Evolutionary conservation across 1,284 basidiomycete species (phyloP), one percentile per base, ranked within the genome.

Genomic region (Psilocybe mexicana): DNA sequence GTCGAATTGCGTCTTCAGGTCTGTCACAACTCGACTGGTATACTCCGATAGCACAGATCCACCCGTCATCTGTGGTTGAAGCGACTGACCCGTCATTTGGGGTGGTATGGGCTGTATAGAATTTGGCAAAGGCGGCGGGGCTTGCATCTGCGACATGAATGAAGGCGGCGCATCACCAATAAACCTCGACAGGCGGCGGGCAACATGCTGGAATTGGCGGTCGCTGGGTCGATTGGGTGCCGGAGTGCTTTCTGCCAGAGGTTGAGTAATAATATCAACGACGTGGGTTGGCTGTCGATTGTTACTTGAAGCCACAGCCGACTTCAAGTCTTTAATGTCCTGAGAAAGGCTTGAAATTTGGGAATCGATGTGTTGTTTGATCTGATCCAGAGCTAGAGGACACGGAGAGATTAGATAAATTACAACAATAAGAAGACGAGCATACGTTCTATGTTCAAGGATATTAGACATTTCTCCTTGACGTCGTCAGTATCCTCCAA

Each of bases 371-470:
- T 99, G 96, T 69, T 97, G 94, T 72, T 97, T 98, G 72, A 99
- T 96, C 73, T 99, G 96, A 73, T 98, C 96, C 54, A 99, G 86
- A 11, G 94, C 94, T 97, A 67, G n/a, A 59, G 44, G 28, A 52
- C 26, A 23, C 25, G 26, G 46, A 40, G 42, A 61, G 28, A 4
- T 42, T n/a, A 25, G 12, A 44, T 43, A n/a, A 43, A 54, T 54
- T 54, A 44, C 18, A 12, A 24, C n/a, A 11, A 40, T 40, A 18
- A 18, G 48, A 23, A 57, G 35, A 4, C 2, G 10, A n/a, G 69
- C 94, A 77, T 74, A 97, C 95, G 93, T 80, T 98, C 96, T 63
- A 99, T 96, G 67, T 98, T 97, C 54, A 99, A 79, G 44, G 92
- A 96, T 57, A 99, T 76, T 26, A 98, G 72, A 68, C 91, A 92